phyloP scores from a whole-genome alignment of 345 rosid genomes.

The Bruguiera gymnorhiza region DNA sequence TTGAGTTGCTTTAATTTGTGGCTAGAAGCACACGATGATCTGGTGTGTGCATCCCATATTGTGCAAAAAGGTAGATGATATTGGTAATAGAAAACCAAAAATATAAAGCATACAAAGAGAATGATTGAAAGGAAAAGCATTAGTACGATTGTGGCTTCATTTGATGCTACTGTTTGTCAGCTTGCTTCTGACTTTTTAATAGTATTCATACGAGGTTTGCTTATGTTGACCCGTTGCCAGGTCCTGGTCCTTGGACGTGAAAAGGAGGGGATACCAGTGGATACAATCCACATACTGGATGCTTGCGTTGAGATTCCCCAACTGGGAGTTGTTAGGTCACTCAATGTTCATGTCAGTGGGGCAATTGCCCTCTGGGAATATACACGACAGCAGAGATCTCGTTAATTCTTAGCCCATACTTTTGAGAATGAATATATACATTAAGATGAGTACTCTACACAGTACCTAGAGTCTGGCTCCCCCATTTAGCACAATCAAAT shows the following conservation, averaged over 20 bases:
- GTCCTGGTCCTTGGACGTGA: constrained; percentile 92
- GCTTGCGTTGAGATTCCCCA: constrained; percentile 96
- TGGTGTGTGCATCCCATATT: no score
- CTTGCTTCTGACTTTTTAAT: neutral
- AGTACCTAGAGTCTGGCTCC: no score
- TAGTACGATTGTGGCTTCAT: no score
- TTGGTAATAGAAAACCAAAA: no score
- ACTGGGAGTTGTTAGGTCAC: constrained; percentile 90
- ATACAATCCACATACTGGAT: constrained; percentile 77
- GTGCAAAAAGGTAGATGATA: no score
- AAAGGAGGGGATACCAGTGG: constrained; percentile 94
- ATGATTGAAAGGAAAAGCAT: no score
- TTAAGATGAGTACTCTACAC: no score
- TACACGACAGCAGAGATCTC: constrained; percentile 79
- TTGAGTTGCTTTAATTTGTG: neutral
- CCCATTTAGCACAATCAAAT: no score
- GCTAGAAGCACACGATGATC: no score
- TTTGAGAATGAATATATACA: no score
- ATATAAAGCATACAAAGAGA: no score
- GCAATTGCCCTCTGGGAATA: constrained; percentile 98
- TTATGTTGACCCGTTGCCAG: constrained; percentile 32
- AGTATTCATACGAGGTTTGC: neutral
- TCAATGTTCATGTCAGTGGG: constrained; percentile 91
- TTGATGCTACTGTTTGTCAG: neutral
- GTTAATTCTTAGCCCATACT: constrained; percentile 19